Evolutionary conservation across 371 early-diverging fungal species (phyloP).

Genomic region (Synchytrium microbalum): DNA sequence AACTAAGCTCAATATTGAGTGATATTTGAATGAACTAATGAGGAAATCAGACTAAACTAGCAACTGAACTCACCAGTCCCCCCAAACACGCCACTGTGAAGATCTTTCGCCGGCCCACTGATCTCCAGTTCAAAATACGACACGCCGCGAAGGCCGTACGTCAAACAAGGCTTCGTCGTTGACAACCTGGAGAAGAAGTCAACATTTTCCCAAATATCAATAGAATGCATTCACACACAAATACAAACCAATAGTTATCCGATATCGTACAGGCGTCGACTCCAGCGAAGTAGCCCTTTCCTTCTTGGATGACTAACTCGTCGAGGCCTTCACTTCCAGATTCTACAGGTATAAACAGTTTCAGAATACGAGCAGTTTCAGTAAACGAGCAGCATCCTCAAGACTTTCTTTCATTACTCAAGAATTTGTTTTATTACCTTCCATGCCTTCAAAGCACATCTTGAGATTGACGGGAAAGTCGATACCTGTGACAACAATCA

Average conservation of each 20-base stretch:
- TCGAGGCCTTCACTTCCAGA: constrained; percentile 89
- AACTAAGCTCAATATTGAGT: constrained; percentile 56
- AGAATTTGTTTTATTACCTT: constrained; percentile 36
- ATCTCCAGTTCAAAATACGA: constrained; percentile 65
- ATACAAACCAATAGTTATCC: constrained; percentile 64
- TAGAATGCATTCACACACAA: not conserved
- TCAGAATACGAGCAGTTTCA: constrained; percentile 2
- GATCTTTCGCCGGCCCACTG: constrained; percentile 52
- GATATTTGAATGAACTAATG: not conserved
- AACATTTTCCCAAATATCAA: constrained; percentile 7
- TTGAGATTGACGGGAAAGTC: constrained; percentile 64
- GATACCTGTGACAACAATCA: no score
- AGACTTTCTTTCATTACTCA: not conserved
- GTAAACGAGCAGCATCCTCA: not conserved
- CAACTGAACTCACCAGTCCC: constrained; percentile 10
- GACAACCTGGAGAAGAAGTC: constrained; percentile 76
- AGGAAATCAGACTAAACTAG: constrained; percentile 1
- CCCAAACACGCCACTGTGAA: constrained; percentile 96
- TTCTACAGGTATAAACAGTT: constrained; percentile 17
- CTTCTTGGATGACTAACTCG: constrained; percentile 74
- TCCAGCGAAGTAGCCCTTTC: constrained; percentile 69
- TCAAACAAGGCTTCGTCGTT: constrained; percentile 90
- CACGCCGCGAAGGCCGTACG: constrained; percentile 94
- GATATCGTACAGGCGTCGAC: constrained; percentile 92
- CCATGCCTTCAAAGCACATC: constrained; percentile 96